These are phyloP conservation scores for Pseudevernia furfuracea DNA, from an alignment of 495 filamentous ascomycete genomes.

Conservation along the genomic window DNA sequence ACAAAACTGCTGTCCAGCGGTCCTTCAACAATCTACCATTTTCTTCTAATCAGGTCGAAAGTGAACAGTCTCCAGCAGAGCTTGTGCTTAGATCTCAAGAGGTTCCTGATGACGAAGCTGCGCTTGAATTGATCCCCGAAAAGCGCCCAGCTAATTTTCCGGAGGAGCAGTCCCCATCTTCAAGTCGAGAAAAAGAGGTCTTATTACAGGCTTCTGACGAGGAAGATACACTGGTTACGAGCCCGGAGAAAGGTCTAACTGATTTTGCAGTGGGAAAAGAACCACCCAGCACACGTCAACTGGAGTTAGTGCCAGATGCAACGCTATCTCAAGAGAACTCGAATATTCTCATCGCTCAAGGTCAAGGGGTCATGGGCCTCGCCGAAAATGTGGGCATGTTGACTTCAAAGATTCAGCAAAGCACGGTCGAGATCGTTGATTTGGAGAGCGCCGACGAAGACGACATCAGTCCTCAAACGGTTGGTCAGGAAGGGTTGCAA, in stretches of 20 bases:
- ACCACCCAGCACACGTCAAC: not conserved
- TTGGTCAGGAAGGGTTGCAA: not conserved
- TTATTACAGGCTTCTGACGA: not conserved
- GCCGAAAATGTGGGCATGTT: not conserved
- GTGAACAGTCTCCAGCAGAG: not conserved
- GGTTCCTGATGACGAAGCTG: not conserved
- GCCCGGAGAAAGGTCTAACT: not conserved
- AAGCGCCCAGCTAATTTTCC: not conserved
- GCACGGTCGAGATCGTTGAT: slow-evolving; percentile 19
- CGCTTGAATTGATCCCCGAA: not conserved
- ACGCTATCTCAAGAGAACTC: not conserved
- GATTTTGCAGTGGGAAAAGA: not conserved
- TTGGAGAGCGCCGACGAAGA: slow-evolving; percentile 21
- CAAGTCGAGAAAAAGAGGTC: not conserved
- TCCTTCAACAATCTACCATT: not conserved
- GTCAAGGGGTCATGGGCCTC: not conserved
- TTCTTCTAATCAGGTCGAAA: not conserved
- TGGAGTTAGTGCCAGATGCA: not conserved
- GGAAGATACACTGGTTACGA: not conserved
- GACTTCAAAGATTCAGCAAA: not conserved
- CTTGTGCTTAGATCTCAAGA: not conserved
- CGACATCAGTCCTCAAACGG: not conserved
- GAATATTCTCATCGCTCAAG: not conserved
- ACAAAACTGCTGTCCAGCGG: not conserved
- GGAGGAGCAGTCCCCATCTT: not conserved